Percentiles rank a stretch among this genome's conserved stretches.
Conservation (phyloP, 441 rosid species). For the Bruguiera hainesii region DNA sequence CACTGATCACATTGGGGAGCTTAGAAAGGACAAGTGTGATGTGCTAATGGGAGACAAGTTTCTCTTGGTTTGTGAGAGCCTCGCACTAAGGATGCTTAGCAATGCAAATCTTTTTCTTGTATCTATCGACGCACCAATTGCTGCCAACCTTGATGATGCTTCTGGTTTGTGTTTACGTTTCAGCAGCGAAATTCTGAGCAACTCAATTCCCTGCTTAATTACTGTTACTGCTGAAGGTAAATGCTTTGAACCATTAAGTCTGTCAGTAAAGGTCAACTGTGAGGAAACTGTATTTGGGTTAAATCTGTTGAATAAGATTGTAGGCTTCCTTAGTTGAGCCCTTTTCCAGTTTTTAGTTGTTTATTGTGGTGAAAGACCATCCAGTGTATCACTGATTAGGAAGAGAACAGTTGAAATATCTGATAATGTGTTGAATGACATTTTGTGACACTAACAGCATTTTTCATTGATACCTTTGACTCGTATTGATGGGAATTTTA, state of each 20-base stretch:
- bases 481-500: too few relatives aligned
- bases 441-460: constrained; percentile 6
- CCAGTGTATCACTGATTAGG: constrained; percentile 7
- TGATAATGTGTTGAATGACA: constrained; percentile 10
- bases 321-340: constrained; percentile 55
- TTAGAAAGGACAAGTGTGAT: constrained; percentile 45
- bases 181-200: constrained; percentile 82
- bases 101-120: constrained; percentile 75
- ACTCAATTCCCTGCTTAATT: constrained; percentile 69
- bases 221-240: constrained; percentile 79
- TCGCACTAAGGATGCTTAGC: constrained; percentile 75
- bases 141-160: constrained; percentile 71
- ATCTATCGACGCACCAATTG: constrained; percentile 75
- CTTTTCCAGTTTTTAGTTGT: constrained; percentile 17
- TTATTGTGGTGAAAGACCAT: constrained; percentile 11
- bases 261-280: constrained; percentile 69
- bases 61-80: constrained; percentile 61
- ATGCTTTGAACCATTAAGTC: constrained; percentile 61
- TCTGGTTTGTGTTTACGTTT: constrained; percentile 74
- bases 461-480: background rate
- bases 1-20: constrained; percentile 54
- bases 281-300: constrained; percentile 91
- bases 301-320: constrained; percentile 76
- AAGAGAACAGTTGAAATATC: constrained; percentile 2
- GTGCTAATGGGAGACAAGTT: constrained; percentile 51